Conservation (phyloP, 2,329 filamentous ascomycete genomes). For the Aquanectria penicillioides region DNA sequence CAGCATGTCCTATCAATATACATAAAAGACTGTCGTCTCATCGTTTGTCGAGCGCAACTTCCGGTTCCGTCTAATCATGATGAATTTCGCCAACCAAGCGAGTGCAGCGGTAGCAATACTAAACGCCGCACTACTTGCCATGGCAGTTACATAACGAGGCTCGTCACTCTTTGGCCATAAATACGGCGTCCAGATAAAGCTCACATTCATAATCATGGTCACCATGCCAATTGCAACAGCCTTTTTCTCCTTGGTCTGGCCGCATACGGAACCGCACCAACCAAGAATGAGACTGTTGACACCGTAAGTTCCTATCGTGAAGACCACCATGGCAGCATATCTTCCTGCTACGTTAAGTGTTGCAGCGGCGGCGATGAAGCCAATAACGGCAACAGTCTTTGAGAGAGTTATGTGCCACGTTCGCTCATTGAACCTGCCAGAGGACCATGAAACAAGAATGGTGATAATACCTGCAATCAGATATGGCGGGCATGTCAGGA, state of each 20-base stretch:
- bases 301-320: slow-evolving; percentile 51
- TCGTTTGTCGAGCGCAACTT: slow-evolving; percentile 43
- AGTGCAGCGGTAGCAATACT: slow-evolving; percentile 49
- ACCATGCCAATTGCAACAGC: slow-evolving; percentile 53
- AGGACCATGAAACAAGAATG: slow-evolving; percentile 46
- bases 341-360: slow-evolving; percentile 37
- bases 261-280: slow-evolving; percentile 54
- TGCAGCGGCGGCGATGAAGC: slow-evolving; percentile 36
- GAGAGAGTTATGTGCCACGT: slow-evolving; percentile 59
- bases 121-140: slow-evolving; percentile 39
- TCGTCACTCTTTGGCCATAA: slow-evolving; percentile 38
- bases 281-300: slow-evolving; percentile 58
- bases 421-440: slow-evolving; percentile 57
- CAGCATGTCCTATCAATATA: too few species aligned
- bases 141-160: slow-evolving; percentile 35
- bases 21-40: slow-evolving; percentile 42
- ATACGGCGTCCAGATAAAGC: slow-evolving; percentile 42
- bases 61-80: slow-evolving; percentile 49
- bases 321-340: slow-evolving; percentile 50
- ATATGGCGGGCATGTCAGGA: slow-evolving; percentile 55
- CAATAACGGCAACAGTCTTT: slow-evolving; percentile 51
- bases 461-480: slow-evolving; percentile 48
- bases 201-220: slow-evolving; percentile 40
- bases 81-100: slow-evolving; percentile 51
- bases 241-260: slow-evolving; percentile 61